These are phyloP conservation scores for Alnus rubra DNA, from an alignment of 306 rosid species.

Conservation along the genomic window DNA sequence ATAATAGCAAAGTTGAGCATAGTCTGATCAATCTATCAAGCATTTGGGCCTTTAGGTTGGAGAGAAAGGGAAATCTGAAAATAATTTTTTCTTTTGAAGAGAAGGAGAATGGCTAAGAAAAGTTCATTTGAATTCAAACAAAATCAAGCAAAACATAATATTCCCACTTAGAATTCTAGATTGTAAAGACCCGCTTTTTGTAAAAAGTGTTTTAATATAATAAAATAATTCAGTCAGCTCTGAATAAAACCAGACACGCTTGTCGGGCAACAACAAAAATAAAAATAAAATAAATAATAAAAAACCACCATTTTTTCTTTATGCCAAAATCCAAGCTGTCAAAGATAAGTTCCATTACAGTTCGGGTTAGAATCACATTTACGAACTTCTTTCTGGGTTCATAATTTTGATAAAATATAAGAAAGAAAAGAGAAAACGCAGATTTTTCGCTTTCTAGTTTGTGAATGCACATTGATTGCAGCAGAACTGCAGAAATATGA, in stretches of 20 bases:
- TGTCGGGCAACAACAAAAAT: background rate
- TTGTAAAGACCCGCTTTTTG: background rate
- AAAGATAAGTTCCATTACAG: background rate
- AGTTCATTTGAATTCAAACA: background rate
- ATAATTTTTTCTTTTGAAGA: background rate
- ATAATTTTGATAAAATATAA: background rate
- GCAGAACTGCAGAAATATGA: slow-evolving; percentile 1
- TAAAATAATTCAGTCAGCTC: too few relatives aligned
- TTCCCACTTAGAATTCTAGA: background rate
- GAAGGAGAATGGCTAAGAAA: background rate
- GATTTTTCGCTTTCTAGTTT: background rate
- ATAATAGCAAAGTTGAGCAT: background rate
- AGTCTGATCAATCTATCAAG: background rate
- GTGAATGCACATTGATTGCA: background rate
- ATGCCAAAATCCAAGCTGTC: background rate
- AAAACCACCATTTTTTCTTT: background rate
- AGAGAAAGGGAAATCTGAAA: background rate
- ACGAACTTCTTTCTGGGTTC: background rate
- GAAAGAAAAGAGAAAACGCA: background rate
- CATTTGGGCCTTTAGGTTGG: background rate
- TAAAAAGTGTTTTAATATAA: too few relatives aligned
- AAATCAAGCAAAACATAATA: background rate
- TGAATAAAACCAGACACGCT: background rate
- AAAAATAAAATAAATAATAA: background rate
- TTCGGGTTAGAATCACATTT: background rate